Percentiles rank a stretch among this genome's conserved stretches.
Conservation (phyloP, 2,329 filamentous ascomycete genomes). For the Diaporthe australafricana region DNA sequence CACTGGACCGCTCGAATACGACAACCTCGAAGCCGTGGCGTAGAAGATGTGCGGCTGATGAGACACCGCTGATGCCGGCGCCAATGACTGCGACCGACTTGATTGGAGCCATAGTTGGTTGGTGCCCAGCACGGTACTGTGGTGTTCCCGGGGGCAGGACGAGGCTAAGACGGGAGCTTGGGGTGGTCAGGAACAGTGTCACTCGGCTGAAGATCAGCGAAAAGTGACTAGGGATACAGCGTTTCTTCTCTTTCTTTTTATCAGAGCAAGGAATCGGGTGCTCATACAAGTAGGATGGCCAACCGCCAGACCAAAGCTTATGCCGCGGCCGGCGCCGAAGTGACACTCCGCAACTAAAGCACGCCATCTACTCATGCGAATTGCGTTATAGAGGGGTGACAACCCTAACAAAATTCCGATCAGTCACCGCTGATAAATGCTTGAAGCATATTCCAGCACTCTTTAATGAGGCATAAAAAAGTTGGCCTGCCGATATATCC, state of each 20-base stretch:
- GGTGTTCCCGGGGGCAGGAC: not conserved
- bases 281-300: not conserved
- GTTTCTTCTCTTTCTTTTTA: not conserved
- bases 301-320: not conserved
- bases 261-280: too few relatives aligned
- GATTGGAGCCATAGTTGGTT: slow-evolving; percentile 29
- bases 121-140: too few relatives aligned
- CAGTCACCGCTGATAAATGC: not conserved
- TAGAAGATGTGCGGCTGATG: slow-evolving; percentile 51
- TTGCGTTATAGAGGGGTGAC: slow-evolving; percentile 37
- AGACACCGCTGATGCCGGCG: slow-evolving; percentile 54
- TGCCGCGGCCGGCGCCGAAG: slow-evolving; percentile 26
- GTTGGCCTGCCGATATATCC: not conserved
- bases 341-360: slow-evolving; percentile 18
- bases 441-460: not conserved
- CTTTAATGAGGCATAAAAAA: not conserved
- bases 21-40: slow-evolving; percentile 50
- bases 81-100: slow-evolving; percentile 52
- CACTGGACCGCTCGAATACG: slow-evolving; percentile 51
- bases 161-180: not conserved
- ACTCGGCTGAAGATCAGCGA: not conserved
- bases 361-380: slow-evolving; percentile 31
- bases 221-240: not conserved
- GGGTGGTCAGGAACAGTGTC: not conserved
- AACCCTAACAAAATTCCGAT: not conserved